phyloP scores from a whole-genome alignment of 2,329 filamentous ascomycete species.

The Xylariaceae sp. region DNA sequence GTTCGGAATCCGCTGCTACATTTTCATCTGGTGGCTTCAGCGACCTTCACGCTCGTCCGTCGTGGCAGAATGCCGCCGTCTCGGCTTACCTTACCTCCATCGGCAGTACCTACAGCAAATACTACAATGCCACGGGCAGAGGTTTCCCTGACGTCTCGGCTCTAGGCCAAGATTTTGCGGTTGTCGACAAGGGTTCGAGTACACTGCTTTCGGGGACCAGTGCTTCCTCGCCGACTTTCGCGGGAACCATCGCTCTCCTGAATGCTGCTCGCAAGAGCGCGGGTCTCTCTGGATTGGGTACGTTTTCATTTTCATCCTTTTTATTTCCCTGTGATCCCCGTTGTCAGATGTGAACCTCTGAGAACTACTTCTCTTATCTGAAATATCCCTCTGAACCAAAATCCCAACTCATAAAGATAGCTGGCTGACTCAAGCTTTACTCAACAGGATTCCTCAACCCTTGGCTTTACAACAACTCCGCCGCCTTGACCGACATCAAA shows the following conservation, averaged over 20 bases:
- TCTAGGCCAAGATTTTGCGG: constrained; percentile 49
- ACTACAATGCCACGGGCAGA: constrained; percentile 36
- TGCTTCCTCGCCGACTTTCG: constrained; percentile 38
- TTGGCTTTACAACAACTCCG: constrained; percentile 32
- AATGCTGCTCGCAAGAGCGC: constrained; percentile 38
- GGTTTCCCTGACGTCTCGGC: constrained; percentile 39
- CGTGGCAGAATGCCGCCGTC: constrained; percentile 33
- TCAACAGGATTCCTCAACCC: constrained; percentile 30
- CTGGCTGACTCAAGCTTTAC: too few relatives aligned
- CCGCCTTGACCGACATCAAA: constrained; percentile 29
- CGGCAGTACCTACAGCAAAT: constrained; percentile 33
- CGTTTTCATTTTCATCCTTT: too few relatives aligned
- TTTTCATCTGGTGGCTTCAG: constrained; percentile 39
- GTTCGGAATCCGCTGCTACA: constrained; percentile 34
- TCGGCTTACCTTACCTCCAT: constrained; percentile 34
- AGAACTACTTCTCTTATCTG: too few relatives aligned
- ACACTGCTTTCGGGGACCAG: constrained; percentile 29
- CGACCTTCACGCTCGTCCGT: constrained; percentile 34
- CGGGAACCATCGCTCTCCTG: constrained; percentile 38
- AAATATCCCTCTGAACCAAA: too few relatives aligned
- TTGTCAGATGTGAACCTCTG: too few relatives aligned
- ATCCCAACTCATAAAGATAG: too few relatives aligned
- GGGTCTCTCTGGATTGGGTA: constrained; percentile 32
- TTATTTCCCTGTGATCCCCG: too few relatives aligned
- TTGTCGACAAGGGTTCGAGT: constrained; percentile 28